phyloP scores from a whole-genome alignment of 768 basidiomycete species.

The Rubroboletus satanas region DNA sequence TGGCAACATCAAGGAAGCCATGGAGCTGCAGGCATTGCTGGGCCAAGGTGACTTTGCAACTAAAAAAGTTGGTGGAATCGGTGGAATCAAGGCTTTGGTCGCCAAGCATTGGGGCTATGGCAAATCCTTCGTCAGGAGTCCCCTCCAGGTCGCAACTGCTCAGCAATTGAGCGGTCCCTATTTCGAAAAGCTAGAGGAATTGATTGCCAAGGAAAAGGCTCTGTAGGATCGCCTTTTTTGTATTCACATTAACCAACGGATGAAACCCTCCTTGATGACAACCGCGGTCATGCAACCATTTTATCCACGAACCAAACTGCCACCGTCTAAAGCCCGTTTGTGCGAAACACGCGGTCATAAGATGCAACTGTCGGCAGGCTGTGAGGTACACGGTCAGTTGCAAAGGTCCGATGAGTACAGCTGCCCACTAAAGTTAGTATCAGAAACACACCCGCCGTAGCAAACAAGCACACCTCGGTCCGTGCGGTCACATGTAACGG shows the following conservation, averaged over 20 bases:
- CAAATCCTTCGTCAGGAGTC: conserved; percentile 42
- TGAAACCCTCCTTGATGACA: background rate
- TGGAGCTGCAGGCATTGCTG: conserved; percentile 55
- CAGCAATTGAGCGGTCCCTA: conserved; percentile 38
- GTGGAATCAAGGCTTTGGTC: conserved; percentile 64
- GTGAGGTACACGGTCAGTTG: background rate
- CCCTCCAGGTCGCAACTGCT: conserved; percentile 41
- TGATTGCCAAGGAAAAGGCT: conserved; percentile 45
- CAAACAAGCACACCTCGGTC: background rate
- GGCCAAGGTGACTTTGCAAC: conserved; percentile 66
- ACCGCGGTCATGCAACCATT: background rate
- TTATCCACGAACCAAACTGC: background rate
- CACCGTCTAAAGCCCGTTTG: background rate
- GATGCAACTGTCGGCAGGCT: background rate
- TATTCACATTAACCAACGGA: background rate
- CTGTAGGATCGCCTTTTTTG: conserved; percentile 14
- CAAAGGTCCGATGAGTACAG: background rate
- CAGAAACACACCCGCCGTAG: background rate
- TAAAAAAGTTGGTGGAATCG: conserved; percentile 61
- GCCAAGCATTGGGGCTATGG: conserved; percentile 65
- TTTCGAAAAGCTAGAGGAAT: conserved; percentile 39
- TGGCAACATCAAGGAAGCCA: conserved; percentile 56
- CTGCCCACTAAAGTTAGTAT: background rate
- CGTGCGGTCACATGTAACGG: background rate
- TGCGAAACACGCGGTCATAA: background rate